Evolutionary conservation across 192 early-diverging fungal genomes (phyloP), one percentile per base, ranked within the genome.

Genomic region (Dispira simplex): DNA sequence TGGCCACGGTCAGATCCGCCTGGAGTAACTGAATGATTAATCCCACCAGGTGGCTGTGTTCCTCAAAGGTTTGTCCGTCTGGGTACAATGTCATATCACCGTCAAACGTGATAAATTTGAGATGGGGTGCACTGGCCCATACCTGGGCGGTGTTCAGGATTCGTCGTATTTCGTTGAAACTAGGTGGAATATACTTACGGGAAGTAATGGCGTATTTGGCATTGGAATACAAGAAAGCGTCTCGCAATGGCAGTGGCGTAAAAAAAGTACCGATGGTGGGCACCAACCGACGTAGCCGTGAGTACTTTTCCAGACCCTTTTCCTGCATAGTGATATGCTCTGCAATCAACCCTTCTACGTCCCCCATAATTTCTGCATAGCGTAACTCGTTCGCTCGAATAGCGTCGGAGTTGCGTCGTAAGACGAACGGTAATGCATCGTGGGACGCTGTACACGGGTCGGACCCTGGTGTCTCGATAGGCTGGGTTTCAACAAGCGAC

Each of bases 31-130:
- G 52, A n/a, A 91, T 75, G 55, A 95, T 71, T 27, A 88, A 78
- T 11, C 63, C 64, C 4, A 87, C 83, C 27, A 95, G 74, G 8
- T 67, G 67, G 11, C 81, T 86, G 70, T 82, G 82, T 11, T 77
- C 71, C 5, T 83, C 83, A 69, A 95, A 93, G 66, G 88, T 85
- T 63, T 79, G 77, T 20, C 92, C 92, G 63, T 95, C 92, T 11
- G 85, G 86, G 67, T 93, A 95, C 21, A 95, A 75, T 25, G 92
- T 95, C 88, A 92, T 91, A 71, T 95, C 92, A 43, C 92, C 92
- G 55, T 95, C 92, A 70, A 95, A 95, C 0, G 92, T 95, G 63
- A 95, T 88, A 52, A 95, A 70, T 62, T 78, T 72, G 16, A 93
- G 65, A 14, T 73, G 69, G 0, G 82, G 75, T 6, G 87, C 86